These are phyloP conservation scores for Hyaloperonospora arabidopsidis DNA, from an alignment of 352 stramenopile genomes.

Conservation along the genomic window DNA sequence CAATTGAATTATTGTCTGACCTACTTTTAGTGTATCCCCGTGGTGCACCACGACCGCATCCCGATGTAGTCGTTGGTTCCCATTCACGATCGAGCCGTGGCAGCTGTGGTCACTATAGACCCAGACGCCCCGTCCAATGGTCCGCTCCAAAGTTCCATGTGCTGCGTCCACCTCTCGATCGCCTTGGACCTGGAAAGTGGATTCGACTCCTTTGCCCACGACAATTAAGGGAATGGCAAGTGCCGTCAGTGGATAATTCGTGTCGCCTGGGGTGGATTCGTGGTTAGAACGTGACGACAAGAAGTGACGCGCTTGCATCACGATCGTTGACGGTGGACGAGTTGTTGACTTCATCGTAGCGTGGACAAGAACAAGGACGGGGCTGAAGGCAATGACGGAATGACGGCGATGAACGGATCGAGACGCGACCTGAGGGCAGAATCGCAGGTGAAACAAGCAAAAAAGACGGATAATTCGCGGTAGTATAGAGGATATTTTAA, in stretches of 20 bases:
- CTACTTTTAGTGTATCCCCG: slow-evolving; percentile 50
- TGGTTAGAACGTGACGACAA: too few species aligned
- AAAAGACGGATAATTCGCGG: too few species aligned
- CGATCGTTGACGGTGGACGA: slow-evolving; percentile 8
- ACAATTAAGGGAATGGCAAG: slow-evolving; percentile 4
- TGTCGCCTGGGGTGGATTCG: slow-evolving; percentile 2
- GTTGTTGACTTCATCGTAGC: slow-evolving; percentile 7
- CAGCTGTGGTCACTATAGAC: slow-evolving; percentile 73
- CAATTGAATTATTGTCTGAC: slow-evolving; percentile 47
- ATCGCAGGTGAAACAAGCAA: too few species aligned
- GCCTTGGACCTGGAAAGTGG: slow-evolving; percentile 8
- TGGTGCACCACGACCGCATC: slow-evolving; percentile 46
- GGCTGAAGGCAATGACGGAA: too few species aligned
- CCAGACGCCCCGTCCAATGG: slow-evolving; percentile 42
- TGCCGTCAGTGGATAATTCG: slow-evolving; percentile 12
- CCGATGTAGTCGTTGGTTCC: slow-evolving; percentile 29
- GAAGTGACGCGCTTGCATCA: slow-evolving; percentile 10
- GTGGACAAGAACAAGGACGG: too few species aligned
- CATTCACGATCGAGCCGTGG: slow-evolving; percentile 41
- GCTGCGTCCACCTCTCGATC: slow-evolving; percentile 20
- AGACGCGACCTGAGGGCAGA: too few species aligned
- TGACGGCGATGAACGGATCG: too few species aligned
- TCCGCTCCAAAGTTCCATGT: slow-evolving; percentile 54
- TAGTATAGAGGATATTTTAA: too few species aligned
- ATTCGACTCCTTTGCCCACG: slow-evolving; percentile 10